Percentiles rank a stretch among this genome's conserved stretches.
phyloP scores from a whole-genome alignment of 2,329 filamentous ascomycete species.

The Apiospora pterosperma region DNA sequence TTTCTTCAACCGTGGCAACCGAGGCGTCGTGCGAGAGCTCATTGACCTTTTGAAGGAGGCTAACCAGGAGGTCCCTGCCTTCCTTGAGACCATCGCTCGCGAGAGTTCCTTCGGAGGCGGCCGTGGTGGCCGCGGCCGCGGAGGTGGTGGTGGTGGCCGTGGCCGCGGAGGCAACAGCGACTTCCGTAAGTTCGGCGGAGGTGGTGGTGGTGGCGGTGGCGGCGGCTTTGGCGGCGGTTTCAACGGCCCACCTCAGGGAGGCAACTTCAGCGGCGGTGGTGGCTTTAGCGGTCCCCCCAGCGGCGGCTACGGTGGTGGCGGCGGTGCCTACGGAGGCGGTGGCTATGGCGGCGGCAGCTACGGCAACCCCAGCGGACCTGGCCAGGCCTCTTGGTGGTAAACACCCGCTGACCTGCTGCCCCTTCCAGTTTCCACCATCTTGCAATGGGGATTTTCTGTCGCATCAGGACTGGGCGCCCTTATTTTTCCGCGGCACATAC shows the following conservation, averaged over 20 bases:
- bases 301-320: constrained; percentile 37
- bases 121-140: constrained; percentile 54
- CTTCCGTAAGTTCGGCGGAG: constrained; percentile 75
- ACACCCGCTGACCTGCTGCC: constrained; percentile 15
- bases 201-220: constrained; percentile 45
- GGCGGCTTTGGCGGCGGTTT: constrained; percentile 41
- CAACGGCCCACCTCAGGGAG: constrained; percentile 36
- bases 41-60: constrained; percentile 98
- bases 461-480: constrained; percentile 9
- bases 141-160: constrained; percentile 70
- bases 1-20: constrained; percentile 99
- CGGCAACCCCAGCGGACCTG: constrained; percentile 64
- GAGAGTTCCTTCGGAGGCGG: constrained; percentile 80
- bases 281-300: constrained; percentile 39
- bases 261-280: constrained; percentile 39
- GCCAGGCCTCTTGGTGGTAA: constrained; percentile 70
- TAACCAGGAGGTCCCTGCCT: constrained; percentile 91
- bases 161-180: constrained; percentile 77
- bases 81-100: constrained; percentile 95
- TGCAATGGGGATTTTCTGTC: constrained; percentile 4
- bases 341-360: constrained; percentile 54
- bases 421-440: not conserved
- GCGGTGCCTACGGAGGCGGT: constrained; percentile 38
- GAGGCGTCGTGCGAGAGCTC: constrained; percentile 93
- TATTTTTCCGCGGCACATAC: not conserved